Evolutionary conservation across 805 yeast species (phyloP).

Genomic region (Ogataea nonfermentans): DNA sequence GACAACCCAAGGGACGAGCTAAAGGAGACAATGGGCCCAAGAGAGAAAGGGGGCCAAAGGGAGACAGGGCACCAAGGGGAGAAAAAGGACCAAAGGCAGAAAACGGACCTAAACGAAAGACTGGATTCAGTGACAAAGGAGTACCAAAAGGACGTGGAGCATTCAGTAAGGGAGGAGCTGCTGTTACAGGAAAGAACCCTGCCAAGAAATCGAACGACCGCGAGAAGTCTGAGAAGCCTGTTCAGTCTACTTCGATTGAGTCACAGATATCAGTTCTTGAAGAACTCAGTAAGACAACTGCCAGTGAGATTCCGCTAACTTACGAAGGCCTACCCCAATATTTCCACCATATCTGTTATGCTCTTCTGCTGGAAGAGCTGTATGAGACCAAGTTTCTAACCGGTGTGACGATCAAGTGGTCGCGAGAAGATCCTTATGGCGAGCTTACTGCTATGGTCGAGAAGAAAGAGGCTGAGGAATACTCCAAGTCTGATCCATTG

Average conservation of each 20-base stretch:
- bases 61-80: too few relatives aligned
- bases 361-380: slow-evolving; percentile 62
- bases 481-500: slow-evolving; percentile 49
- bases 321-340: slow-evolving; percentile 53
- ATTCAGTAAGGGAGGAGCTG: too few relatives aligned
- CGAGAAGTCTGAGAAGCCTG: neutral
- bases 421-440: slow-evolving; percentile 35
- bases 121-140: too few relatives aligned
- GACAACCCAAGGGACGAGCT: too few relatives aligned
- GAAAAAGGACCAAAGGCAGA: too few relatives aligned
- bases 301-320: slow-evolving; percentile 20
- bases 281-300: slow-evolving; percentile 19
- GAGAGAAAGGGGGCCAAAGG: too few relatives aligned
- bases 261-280: slow-evolving; percentile 12
- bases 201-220: neutral
- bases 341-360: slow-evolving; percentile 57
- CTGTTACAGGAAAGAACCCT: neutral
- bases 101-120: too few relatives aligned
- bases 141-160: too few relatives aligned
- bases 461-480: slow-evolving; percentile 46
- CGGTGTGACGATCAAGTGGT: slow-evolving; percentile 44
- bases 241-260: neutral
- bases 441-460: slow-evolving; percentile 44
- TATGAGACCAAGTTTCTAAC: slow-evolving; percentile 44
- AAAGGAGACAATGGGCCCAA: too few relatives aligned